Conservation (phyloP, 2,329 filamentous ascomycete genomes). For the Alternaria sp. region DNA sequence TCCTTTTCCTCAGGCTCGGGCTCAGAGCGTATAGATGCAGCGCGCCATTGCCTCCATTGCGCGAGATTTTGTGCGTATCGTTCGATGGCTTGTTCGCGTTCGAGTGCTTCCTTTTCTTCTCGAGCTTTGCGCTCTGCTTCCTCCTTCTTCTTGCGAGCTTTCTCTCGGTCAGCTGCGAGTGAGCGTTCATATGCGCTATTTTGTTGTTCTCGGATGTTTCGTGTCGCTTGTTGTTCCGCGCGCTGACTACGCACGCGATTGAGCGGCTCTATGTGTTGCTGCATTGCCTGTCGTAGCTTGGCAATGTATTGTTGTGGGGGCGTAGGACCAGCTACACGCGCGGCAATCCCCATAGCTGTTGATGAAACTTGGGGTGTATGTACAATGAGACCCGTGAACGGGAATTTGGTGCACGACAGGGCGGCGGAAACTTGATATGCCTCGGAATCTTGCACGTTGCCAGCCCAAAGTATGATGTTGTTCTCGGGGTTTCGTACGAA, state of each 20-base stretch:
- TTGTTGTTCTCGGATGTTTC: constrained; percentile 84
- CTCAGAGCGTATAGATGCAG: constrained; percentile 71
- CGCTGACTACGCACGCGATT: constrained; percentile 78
- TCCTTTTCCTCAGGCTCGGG: constrained; percentile 71
- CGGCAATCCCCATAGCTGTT: constrained; percentile 89
- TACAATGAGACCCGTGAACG: constrained; percentile 85
- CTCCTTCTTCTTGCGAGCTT: constrained; percentile 78
- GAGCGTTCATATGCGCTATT: constrained; percentile 94
- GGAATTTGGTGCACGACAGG: constrained; percentile 89
- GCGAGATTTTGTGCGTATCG: constrained; percentile 63
- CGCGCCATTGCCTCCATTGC: constrained; percentile 86
- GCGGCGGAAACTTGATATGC: constrained; percentile 92
- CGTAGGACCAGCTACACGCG: constrained; percentile 77
- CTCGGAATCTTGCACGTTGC: constrained; percentile 91
- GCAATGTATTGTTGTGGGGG: constrained; percentile 75
- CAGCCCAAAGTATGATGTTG: constrained; percentile 89
- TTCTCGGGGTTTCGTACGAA: constrained; percentile 80
- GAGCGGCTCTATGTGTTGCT: constrained; percentile 79
- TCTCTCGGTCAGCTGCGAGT: constrained; percentile 85
- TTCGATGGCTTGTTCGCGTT: constrained; percentile 69
- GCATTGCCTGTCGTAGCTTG: constrained; percentile 77
- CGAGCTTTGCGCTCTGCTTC: constrained; percentile 72
- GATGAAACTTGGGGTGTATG: constrained; percentile 85
- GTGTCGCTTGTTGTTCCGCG: constrained; percentile 80
- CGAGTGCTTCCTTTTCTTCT: constrained; percentile 72